These are phyloP conservation scores for Aspergillus latus DNA, from an alignment of 2,329 filamentous ascomycete genomes.

Conservation along the genomic window DNA sequence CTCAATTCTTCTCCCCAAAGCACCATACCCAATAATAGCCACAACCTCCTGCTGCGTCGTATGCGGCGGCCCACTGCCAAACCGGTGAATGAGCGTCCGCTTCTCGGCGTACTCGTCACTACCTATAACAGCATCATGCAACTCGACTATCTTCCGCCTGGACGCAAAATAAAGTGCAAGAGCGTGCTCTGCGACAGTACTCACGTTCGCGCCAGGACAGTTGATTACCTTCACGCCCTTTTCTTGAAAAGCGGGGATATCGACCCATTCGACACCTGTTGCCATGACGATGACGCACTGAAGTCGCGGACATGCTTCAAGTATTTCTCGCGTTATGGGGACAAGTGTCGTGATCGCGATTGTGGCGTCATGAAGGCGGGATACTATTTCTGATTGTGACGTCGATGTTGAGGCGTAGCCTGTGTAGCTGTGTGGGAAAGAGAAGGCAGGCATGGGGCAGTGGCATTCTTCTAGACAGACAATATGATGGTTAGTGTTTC, in stretches of 20 bases:
- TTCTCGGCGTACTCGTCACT: constrained; percentile 38
- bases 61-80: constrained; percentile 34
- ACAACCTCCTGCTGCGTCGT: constrained; percentile 4
- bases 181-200: constrained; percentile 52
- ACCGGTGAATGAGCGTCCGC: constrained; percentile 40
- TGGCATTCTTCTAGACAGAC: constrained; percentile 51
- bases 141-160: constrained; percentile 43
- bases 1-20: constrained; percentile 37
- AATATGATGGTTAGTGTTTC: constrained; percentile 40
- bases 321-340: constrained; percentile 28
- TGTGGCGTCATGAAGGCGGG: constrained; percentile 46
- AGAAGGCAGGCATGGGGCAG: constrained; percentile 40
- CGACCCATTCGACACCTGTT: constrained; percentile 50
- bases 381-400: constrained; percentile 31
- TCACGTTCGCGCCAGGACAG: constrained; percentile 49
- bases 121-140: constrained; percentile 30
- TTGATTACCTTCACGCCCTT: constrained; percentile 49
- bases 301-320: constrained; percentile 40
- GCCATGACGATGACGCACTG: constrained; percentile 44
- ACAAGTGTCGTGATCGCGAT: constrained; percentile 47
- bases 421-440: constrained; percentile 46
- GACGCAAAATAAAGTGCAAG: constrained; percentile 52
- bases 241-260: constrained; percentile 42
- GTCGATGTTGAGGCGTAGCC: constrained; percentile 36
- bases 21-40: constrained; percentile 50